phyloP scores from a whole-genome alignment of 192 early-diverging fungal genomes.

The Coemansia sp. region DNA sequence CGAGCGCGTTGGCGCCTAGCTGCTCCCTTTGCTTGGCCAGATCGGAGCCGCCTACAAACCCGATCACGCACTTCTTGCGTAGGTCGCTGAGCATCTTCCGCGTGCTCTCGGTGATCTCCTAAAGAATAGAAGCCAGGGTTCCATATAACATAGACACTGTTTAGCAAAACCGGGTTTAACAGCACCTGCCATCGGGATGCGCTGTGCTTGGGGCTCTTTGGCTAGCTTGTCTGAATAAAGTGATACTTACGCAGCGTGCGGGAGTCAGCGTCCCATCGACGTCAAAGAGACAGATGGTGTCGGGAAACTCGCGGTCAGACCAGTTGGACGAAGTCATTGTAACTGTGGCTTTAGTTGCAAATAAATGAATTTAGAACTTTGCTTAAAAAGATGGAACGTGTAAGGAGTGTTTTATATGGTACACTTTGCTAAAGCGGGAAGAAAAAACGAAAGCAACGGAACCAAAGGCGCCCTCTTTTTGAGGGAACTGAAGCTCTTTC shows the following conservation, averaged over 20 bases:
- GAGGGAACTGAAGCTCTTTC: neutral
- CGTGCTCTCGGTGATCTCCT: constrained; percentile 81
- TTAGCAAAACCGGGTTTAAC: neutral
- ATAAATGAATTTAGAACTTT: neutral
- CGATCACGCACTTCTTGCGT: constrained; percentile 87
- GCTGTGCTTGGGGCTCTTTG: no score
- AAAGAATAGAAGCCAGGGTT: constrained; percentile 15
- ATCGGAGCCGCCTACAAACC: constrained; percentile 97
- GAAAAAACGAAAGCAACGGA: neutral
- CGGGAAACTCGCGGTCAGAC: constrained; percentile 67
- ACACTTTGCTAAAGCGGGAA: no score
- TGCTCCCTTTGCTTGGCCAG: constrained; percentile 94
- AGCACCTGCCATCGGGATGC: no score
- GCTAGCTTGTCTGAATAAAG: neutral
- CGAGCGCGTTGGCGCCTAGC: constrained; percentile 69
- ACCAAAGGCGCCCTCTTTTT: neutral
- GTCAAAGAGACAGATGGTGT: constrained; percentile 91
- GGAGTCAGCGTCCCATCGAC: constrained; percentile 97
- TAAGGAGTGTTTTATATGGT: no score
- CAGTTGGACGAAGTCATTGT: constrained; percentile 44
- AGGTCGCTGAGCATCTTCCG: constrained; percentile 70
- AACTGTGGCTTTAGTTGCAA: neutral
- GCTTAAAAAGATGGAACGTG: neutral
- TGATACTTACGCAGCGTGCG: constrained; percentile 78
- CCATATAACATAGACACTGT: no score